A percentile compares a stretch with the other conserved stretches of the same genome.
These are phyloP conservation scores for Fusarium sp. DNA, from an alignment of 2,329 filamentous ascomycete species.

Conservation along the genomic window DNA sequence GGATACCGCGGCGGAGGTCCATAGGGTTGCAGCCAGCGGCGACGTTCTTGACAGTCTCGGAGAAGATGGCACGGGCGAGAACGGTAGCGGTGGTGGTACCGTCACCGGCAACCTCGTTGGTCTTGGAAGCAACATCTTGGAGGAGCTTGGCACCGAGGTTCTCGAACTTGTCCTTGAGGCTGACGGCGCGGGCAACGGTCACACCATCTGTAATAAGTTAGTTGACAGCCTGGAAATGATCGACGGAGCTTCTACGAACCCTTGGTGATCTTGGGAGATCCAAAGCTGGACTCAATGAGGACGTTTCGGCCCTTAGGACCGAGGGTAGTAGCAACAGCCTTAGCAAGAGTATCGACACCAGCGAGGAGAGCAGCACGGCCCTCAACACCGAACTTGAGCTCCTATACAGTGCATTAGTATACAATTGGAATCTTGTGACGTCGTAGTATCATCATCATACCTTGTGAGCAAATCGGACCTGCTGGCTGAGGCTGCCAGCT, in stretches of 20 bases:
- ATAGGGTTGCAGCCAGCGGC: conserved; percentile 99
- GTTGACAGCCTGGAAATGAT: not conserved
- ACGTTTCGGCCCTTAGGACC: conserved; percentile 99
- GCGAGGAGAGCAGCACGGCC: conserved; percentile 86
- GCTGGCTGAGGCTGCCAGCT: conserved; percentile 76
- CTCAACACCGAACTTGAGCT: conserved; percentile 98
- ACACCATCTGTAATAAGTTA: conserved; percentile 73
- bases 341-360: conserved; percentile 96
- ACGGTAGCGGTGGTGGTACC: conserved; percentile 98
- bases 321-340: conserved; percentile 93
- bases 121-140: conserved; percentile 98
- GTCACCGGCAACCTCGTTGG: conserved; percentile 98
- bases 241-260: conserved; percentile 63
- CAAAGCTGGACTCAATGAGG: conserved; percentile 97
- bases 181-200: conserved; percentile 87
- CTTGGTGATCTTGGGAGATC: conserved; percentile 99
- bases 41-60: conserved; percentile 99
- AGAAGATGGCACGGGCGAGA: conserved; percentile 97
- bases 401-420: conserved; percentile 63
- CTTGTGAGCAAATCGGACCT: conserved; percentile 98
- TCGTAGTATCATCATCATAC: conserved; percentile 57
- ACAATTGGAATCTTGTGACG: not conserved
- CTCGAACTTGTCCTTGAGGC: conserved; percentile 98
- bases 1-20: conserved; percentile 96
- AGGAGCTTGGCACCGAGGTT: conserved; percentile 97